Base-by-base conservation (phyloP, 2,329 filamentous ascomycete genomes). In the Cladosporium sp. region DNA sequence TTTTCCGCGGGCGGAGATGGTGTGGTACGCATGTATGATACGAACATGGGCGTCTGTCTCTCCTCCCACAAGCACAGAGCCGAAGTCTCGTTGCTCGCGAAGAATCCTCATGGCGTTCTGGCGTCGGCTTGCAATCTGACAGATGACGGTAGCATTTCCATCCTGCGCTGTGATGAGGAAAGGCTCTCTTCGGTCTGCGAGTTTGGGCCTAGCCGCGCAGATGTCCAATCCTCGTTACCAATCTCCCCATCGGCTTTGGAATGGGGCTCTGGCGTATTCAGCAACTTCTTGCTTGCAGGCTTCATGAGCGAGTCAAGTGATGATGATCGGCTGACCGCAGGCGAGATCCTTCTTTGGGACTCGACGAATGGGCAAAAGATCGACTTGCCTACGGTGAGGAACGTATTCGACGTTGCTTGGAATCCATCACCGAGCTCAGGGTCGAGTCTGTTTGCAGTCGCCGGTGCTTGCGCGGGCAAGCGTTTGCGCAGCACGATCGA, bases 401-500 rank as follows among this genome's bases (percentile, higher is more conserved):
- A 79, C 52, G 73, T 83, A 1, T 83, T 82, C 57, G 80, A 84
- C 55, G 67, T 79, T 2, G 70, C 76, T 1, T 85, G 80, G 74
- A 80, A 82, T 57, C 74, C 77, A 0, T 66, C 55, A 7, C 61
- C 74, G 4, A 63, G 62, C 40, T 43, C 58, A 7, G 53, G 54
- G 12, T 64, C 63, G 7, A 67, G 68, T 4, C 60, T 71, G 3
- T 82, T 84, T 58, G 79, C 75, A 9, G 76, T 78, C 2, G 82
- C 76, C 1, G 77, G 73, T 50, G 72, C 75, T 9, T 70, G 73
- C 2, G 51, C 51, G 7, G 58, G 55, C 15, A 66, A 66, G 24
- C 62, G 61, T 24, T 67, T 64, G 11, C 71, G 72, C 7, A 80
- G 78, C 1, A 65, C 77, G 1, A 69, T 84, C 2, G 74, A 79